Conservation (phyloP, 2,329 filamentous ascomycete genomes). For the Microascus cirrosus region DNA sequence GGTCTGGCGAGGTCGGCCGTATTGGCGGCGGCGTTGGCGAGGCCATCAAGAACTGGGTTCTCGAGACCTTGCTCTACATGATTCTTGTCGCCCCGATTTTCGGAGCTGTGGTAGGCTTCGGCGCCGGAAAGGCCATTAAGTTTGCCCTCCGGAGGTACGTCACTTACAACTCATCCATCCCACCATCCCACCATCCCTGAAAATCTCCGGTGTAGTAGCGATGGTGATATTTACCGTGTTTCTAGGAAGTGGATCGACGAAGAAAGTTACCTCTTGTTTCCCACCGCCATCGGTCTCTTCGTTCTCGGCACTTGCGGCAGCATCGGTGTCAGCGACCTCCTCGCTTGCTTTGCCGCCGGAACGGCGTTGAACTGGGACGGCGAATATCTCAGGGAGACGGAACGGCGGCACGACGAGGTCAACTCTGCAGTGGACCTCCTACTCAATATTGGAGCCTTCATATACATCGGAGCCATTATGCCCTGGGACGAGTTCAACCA, state of each 20-base stretch:
- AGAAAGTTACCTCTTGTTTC: constrained; percentile 41
- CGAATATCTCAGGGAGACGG: constrained; percentile 41
- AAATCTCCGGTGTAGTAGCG: not conserved
- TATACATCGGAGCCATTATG: constrained; percentile 44
- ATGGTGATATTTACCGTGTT: not conserved
- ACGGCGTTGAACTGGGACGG: constrained; percentile 52
- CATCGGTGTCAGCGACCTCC: constrained; percentile 46
- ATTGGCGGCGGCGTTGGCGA: constrained; percentile 38
- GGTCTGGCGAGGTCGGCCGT: constrained; percentile 27
- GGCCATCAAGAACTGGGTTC: constrained; percentile 44
- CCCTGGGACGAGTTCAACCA: constrained; percentile 44
- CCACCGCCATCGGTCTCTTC: constrained; percentile 42
- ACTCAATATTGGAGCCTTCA: constrained; percentile 49
- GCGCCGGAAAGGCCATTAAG: constrained; percentile 33
- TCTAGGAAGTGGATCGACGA: constrained; percentile 39
- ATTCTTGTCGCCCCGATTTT: constrained; percentile 41
- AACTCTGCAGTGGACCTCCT: constrained; percentile 46
- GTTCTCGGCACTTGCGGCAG: constrained; percentile 45
- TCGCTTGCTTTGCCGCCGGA: constrained; percentile 50
- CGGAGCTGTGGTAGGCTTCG: constrained; percentile 37
- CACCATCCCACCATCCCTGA: not conserved
- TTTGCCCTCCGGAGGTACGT: constrained; percentile 19
- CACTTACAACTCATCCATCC: not conserved
- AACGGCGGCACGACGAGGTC: constrained; percentile 47
- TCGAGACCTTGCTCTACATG: constrained; percentile 50